Evolutionary conservation across 192 early-diverging fungal genomes (phyloP), one percentile per base, ranked within the genome.

Genomic region (Phycomyces blakesleeanus): DNA sequence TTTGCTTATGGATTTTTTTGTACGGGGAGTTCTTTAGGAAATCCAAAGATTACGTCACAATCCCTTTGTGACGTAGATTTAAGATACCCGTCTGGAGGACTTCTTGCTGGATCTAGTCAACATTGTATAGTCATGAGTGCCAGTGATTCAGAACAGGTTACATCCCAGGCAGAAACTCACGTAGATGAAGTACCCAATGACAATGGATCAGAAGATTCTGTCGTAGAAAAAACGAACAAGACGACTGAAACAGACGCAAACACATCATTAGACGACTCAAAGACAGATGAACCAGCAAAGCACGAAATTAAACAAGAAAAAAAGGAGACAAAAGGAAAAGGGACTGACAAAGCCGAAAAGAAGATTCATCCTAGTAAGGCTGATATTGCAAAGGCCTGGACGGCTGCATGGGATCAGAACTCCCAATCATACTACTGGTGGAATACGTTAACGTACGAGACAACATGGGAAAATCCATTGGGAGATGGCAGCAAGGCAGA

Each of bases 391-490:
- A 20, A 29, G 14, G 61, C 29, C 39, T 81, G 80, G 80, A 72
- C 64, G 40, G 54, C 70, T 14, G 68, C 68, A 6, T 82, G 72
- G 69, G 76, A 82, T 62, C 65, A 75, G 4, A 56, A 59, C 18
- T 53, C 58, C 3, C 68, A 77, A 51, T 55, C 63, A 14, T 82
- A 76, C 39, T 82, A 82, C 60, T 82, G 66, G 63, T 82, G 76
- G 80, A 82, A 82, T 56, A 75, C 71, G 5, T 15, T 68, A 5
- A 80, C 80, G 10, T 72, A 82, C 44, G 78, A 82, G 59, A 82
- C 78, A 0, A 71, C 76, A 10, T 80, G 78, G 80, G 61, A 69
- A 3, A 66, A 70, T 56, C 75, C 78, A 50, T 18, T 44, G n/a
- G 50, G 47, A 40, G 51, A 68, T 20, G 20, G 34, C n/a, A 25